A percentile compares a stretch with the other conserved stretches of the same genome.
Conservation (phyloP, 1,284 basidiomycete genomes). For the Pseudozyma hubeiensis region DNA sequence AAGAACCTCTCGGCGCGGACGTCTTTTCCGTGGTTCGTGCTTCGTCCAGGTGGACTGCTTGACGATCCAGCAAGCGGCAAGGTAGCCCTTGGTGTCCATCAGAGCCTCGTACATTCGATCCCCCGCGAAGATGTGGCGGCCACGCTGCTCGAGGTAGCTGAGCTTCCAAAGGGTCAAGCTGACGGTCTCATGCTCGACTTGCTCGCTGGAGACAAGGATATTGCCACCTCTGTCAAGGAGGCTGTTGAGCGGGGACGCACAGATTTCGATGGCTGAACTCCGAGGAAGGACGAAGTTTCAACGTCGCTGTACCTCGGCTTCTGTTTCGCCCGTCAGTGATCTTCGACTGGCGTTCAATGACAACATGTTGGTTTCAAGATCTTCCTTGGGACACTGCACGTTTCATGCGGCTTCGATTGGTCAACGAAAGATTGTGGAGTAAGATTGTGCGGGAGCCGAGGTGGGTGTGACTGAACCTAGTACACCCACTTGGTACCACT, state of each 20-base stretch:
- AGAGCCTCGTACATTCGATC: constrained; percentile 40
- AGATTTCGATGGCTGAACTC: constrained; percentile 68
- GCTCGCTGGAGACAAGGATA: constrained; percentile 74
- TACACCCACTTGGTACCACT: too few relatives aligned
- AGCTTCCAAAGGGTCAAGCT: constrained; percentile 72
- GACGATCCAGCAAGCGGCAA: constrained; percentile 70
- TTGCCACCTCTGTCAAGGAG: constrained; percentile 72
- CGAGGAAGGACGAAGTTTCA: too few relatives aligned
- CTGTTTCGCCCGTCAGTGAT: too few relatives aligned
- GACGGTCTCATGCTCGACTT: constrained; percentile 77
- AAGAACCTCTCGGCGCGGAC: constrained; percentile 75
- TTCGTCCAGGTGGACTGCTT: constrained; percentile 76
- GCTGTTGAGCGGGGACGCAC: constrained; percentile 73
- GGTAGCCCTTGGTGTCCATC: constrained; percentile 46
- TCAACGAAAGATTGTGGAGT: too few relatives aligned
- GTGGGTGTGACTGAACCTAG: too few relatives aligned
- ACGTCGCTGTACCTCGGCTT: too few relatives aligned
- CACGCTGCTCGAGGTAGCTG: constrained; percentile 73
- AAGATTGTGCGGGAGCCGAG: too few relatives aligned
- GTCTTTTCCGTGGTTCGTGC: constrained; percentile 77
- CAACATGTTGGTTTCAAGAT: too few relatives aligned
- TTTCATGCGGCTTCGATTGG: too few relatives aligned
- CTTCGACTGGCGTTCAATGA: too few relatives aligned
- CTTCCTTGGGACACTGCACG: too few relatives aligned
- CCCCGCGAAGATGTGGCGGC: constrained; percentile 76